Evolutionary conservation across 768 basidiomycete genomes (phyloP), one percentile per base, ranked within the genome.

Genomic region (Russula earlei): DNA sequence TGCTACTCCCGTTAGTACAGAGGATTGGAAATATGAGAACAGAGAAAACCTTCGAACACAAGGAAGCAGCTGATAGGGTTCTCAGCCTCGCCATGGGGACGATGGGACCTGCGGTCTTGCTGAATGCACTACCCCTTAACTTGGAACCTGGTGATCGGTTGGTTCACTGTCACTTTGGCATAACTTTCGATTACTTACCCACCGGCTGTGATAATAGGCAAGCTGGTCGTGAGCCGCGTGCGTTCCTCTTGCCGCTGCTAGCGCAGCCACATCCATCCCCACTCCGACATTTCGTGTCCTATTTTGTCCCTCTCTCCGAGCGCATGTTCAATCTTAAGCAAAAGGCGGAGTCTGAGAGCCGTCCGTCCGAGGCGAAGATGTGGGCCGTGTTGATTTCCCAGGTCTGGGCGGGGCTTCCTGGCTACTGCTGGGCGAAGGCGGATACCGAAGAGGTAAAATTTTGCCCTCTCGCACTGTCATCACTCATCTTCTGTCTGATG

Each of bases 331-430:
- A 91, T 65, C 71, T 90, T 36, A 88, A 94, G 66, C 82, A 87
- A 57, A 83, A 78, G 15, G 87, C 91, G 0, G 88, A 89, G 60
- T 72, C 75, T 7, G 85, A 84, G 52, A 81, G 79, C 12, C 81
- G 83, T 36, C 78, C 77, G 49, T 83, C 87, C 0, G 93, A 98
- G 69, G 88, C 87, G 14, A 99, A 98, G 70, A 84, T 98, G 36
- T 99, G 92, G 91, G 87, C 82, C 61, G 92, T 95, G 11, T 78
- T 98, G 43, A 83, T 97, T 22, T 84, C 85, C 10, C 96, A 99
- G 69, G 82, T 95, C 19, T 99, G 96, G 96, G 76, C 82, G 24
- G 90, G 94, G 24, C 78, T 98, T 38, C 82, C 83, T 6, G 92
- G 93, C 1, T 99, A 98, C 71, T 95, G 92, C 68, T 82, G 85